Base-by-base conservation (phyloP, 345 rosid species). In the Leavenworthia alabamica region DNA sequence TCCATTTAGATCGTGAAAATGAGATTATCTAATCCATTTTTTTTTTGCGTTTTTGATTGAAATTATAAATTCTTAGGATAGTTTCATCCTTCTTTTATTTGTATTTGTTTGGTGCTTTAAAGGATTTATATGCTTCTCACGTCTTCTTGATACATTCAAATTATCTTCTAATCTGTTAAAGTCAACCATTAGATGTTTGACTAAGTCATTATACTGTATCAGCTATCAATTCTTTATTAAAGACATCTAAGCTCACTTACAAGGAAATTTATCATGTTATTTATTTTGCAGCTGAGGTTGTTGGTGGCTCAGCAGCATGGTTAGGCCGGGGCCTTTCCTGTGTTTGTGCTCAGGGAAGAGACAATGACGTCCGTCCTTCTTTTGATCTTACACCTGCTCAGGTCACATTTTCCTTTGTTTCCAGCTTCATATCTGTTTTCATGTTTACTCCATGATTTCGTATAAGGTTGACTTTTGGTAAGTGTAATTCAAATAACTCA, bases 261-360 rank as follows among this genome's bases (percentile, higher is more conserved):
- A 65, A 53, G 41, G 41, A 46, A 50, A 14, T 16, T 36, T 46
- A 35, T 28, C 1, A 2, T 36, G 28, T 73, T 78, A 46, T 77
- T 49, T 76, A 66, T 67, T 67, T 76, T 78, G 66, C 89, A 89
- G 99, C 96, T 78, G 99, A 93, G 80, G 99, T 72, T 78, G 99
- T 87, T 60, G 97, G 90, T 64, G 99, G 99, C 77, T 93, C 99
- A 10, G 89, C 99, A 52, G 99, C 99, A 24, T 89, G 97, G 97
- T 80, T 89, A 62, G 99, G 97, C 39, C 81, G 96, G 66, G 97
- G 99, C 45, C 92, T 93, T 78, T 93, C 99, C 32, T 93, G 99
- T 61, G 99, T 93, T 55, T 93, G 99, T 69, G 99, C 82, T 64
- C 99, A 93, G 79, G 84, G 95, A 71, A 79, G 92, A 73, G 95